These are phyloP conservation scores for Lactuca saligna DNA, from an alignment of 129 eudicot genomes.

Conservation along the genomic window DNA sequence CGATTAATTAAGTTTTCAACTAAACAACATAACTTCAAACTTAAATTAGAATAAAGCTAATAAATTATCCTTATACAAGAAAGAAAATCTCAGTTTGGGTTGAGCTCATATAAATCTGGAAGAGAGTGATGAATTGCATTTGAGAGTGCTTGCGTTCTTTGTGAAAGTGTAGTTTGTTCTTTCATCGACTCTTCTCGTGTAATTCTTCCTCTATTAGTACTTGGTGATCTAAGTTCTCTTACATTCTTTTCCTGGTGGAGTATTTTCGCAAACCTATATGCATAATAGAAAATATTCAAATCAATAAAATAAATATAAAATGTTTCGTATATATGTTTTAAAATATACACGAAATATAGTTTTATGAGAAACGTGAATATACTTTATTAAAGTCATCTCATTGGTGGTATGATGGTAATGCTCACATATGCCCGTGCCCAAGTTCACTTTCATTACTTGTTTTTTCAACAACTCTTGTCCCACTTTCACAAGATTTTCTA, in stretches of 20 bases:
- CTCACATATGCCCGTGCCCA: slow-evolving; percentile 33
- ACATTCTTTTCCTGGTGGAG: slow-evolving; percentile 44
- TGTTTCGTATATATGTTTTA: no score
- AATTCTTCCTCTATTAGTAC: slow-evolving; percentile 15
- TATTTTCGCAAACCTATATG: slow-evolving; percentile 32
- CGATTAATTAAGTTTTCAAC: neutral
- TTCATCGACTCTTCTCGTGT: neutral
- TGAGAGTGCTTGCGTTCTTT: slow-evolving; percentile 9
- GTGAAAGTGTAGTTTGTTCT: neutral
- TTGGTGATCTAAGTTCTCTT: slow-evolving; percentile 37
- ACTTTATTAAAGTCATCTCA: slow-evolving; percentile 43
- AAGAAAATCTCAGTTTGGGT: neutral
- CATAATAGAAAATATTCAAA: neutral
- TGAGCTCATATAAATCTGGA: slow-evolving; percentile 18
- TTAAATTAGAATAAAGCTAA: neutral
- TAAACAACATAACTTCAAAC: neutral
- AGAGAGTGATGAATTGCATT: slow-evolving; percentile 26
- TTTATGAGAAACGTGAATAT: neutral
- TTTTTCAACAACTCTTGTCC: slow-evolving; percentile 43
- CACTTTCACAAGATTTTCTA: slow-evolving; percentile 37
- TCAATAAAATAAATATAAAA: neutral
- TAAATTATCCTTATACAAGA: neutral
- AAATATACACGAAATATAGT: neutral
- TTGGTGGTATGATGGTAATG: slow-evolving; percentile 35
- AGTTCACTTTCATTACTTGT: slow-evolving; percentile 37